These are phyloP conservation scores for Inga laurina DNA, from an alignment of 306 rosid genomes.

Conservation along the genomic window DNA sequence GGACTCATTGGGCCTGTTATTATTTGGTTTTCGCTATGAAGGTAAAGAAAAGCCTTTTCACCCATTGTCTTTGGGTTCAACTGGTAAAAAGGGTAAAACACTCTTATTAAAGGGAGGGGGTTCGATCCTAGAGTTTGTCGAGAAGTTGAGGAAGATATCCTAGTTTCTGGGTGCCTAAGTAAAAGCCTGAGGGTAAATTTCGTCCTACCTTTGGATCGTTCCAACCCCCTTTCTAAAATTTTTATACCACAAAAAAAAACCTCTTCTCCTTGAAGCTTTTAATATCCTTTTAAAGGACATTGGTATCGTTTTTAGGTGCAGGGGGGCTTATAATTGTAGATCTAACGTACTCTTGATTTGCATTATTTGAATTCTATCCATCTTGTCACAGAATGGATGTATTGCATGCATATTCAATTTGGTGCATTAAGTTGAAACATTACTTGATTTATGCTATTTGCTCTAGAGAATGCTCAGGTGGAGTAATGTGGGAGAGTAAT, in stretches of 20 bases:
- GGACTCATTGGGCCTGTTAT: conserved; percentile 89
- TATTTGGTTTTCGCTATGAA: conserved; percentile 69
- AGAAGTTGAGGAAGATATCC: too few species aligned
- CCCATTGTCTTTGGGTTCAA: too few species aligned
- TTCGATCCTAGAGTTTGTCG: too few species aligned
- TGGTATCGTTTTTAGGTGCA: background rate
- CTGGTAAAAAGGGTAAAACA: too few species aligned
- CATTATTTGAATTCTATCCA: background rate
- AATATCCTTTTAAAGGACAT: background rate
- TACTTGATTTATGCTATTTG: background rate
- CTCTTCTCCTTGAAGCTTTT: background rate
- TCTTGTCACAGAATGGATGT: background rate
- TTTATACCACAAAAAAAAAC: background rate
- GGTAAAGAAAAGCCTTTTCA: conserved; percentile 29
- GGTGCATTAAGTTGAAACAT: background rate
- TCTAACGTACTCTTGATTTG: background rate
- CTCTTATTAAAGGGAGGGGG: too few species aligned
- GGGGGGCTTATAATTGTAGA: background rate
- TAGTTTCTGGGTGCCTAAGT: too few species aligned
- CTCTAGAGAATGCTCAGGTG: background rate
- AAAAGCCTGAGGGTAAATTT: too few species aligned
- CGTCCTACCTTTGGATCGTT: too few species aligned
- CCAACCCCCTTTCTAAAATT: too few species aligned
- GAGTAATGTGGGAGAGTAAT: background rate
- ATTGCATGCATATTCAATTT: background rate